These are phyloP conservation scores for Populus hybrid DNA, from an alignment of 441 rosid species.

Conservation along the genomic window DNA sequence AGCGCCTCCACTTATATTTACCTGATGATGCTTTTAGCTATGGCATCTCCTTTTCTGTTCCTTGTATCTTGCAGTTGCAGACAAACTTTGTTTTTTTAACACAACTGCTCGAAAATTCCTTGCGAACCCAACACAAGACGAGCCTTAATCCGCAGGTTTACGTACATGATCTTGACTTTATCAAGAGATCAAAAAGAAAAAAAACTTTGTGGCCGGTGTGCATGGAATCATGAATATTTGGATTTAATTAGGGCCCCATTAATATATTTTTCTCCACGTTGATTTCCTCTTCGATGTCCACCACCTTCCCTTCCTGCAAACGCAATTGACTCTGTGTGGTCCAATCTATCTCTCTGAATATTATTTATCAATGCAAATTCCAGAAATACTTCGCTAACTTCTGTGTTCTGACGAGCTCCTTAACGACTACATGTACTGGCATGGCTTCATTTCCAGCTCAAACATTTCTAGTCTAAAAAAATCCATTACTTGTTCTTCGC, in stretches of 20 bases:
- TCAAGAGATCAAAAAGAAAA: too few species aligned
- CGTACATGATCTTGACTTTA: neutral
- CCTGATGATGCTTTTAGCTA: neutral
- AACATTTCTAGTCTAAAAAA: neutral
- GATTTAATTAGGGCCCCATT: neutral
- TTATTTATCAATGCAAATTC: neutral
- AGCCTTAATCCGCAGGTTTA: neutral
- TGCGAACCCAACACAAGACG: neutral
- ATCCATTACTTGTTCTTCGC: neutral
- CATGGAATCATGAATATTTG: neutral
- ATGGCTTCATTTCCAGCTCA: neutral
- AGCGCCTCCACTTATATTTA: neutral
- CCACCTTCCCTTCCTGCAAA: neutral
- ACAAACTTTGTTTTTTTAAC: neutral
- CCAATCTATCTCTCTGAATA: neutral
- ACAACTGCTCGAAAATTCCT: neutral
- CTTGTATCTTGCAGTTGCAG: neutral
- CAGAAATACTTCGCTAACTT: neutral
- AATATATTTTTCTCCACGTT: neutral
- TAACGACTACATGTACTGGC: neutral
- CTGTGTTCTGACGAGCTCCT: neutral
- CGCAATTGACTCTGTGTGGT: neutral
- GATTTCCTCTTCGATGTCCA: neutral
- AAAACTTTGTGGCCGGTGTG: neutral
- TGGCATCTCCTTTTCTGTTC: neutral